Base-by-base conservation (phyloP, 2,329 filamentous ascomycete species). In the Mycosphaerella arachidis region DNA sequence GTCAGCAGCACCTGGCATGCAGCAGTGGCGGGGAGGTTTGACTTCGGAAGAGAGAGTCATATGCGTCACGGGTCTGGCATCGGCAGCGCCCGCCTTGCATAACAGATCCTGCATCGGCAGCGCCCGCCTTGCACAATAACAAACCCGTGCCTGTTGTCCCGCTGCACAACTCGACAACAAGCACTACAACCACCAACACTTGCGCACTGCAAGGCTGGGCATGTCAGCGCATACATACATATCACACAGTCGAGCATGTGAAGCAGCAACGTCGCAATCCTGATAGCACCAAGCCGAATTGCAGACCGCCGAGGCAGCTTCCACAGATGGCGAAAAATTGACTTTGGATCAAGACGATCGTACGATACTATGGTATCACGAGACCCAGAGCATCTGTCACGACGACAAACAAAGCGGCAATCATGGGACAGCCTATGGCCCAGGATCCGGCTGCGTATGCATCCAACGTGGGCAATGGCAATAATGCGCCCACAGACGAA, bases 401-500 rank as follows among this genome's bases (percentile, higher is more conserved):
- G 10, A 13, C 18, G 13, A 3, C 20, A 4, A 10, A 24, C 12
- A 27, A 12, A 27, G 18, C 24, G 24, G 29, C 46, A 50, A 29
- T 30, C 46, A 58, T 58, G 56, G 50, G 56, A 18, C 56, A 58
- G 43, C 50, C 56, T 10, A 58, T 54, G 8, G 46, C 46, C 3
- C 46, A 10, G 37, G 27, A 40, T 35, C 29, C 29, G 29, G 37
- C 30, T 31, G 46, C 24, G 57, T 43, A 43, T 43, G 40, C n/a
- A n/a, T 13, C 48, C 18, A 50, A 27, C 10, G 31, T 37, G 5
- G 30, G 51, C 31, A 30, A n/a, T 18, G 52, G 31, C 9, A 40
- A 18, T 10, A 16, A 12, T 33, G 35, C 8, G 5, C 1, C 18
- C n/a, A 18, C 27, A 16, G 35, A 40, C 52, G 66, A 74, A 37